Conservation (phyloP, 2,329 filamentous ascomycete species). For the Chaetomiaceae sp. region DNA sequence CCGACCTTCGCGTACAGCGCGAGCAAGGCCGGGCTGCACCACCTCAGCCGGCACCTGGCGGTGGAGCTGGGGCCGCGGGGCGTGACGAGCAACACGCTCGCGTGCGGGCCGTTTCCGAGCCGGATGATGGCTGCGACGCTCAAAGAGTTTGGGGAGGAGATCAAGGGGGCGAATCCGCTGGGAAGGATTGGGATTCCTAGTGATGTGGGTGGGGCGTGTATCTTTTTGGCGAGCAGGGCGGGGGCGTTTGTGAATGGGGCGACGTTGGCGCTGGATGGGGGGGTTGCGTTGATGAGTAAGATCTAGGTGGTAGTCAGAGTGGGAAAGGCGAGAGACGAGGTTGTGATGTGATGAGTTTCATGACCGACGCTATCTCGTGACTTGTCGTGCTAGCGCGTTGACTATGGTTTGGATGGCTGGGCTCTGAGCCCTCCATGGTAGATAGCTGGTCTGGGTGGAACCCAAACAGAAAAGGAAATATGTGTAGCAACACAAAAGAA, state of each 20-base stretch:
- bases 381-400: no score
- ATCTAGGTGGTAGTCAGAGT: conserved; percentile 30
- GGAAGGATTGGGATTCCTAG: conserved; percentile 61
- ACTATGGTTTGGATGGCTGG: no score
- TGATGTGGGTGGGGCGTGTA: conserved; percentile 66
- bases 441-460: no score
- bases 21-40: conserved; percentile 60
- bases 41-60: conserved; percentile 55
- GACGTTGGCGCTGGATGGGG: conserved; percentile 59
- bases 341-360: no score
- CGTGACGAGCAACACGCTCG: conserved; percentile 63
- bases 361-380: no score
- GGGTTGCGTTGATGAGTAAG: conserved; percentile 42
- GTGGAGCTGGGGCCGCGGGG: conserved; percentile 54
- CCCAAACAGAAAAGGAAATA: no score
- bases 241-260: conserved; percentile 63
- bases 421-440: no score
- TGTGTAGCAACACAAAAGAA: no score
- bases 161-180: conserved; percentile 57
- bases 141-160: conserved; percentile 48
- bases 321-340: neutral
- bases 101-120: conserved; percentile 65
- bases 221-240: conserved; percentile 64
- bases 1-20: conserved; percentile 58
- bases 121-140: conserved; percentile 65